These are phyloP conservation scores for Aphanocladium album DNA, from an alignment of 2,329 filamentous ascomycete species.

Conservation along the genomic window DNA sequence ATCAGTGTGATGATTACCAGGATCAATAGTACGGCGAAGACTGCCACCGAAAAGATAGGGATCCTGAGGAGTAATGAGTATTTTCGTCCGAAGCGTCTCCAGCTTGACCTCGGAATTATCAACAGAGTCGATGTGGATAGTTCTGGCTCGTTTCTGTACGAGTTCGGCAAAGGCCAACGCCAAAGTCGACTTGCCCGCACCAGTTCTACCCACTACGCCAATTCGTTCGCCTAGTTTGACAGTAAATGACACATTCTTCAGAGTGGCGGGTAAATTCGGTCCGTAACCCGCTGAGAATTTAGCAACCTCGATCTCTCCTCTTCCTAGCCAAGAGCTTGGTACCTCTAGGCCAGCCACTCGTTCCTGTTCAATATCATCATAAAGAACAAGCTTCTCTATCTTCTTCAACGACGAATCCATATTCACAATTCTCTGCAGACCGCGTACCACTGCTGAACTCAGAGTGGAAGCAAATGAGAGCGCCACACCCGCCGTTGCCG, in stretches of 20 bases:
- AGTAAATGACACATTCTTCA: slow-evolving; percentile 58
- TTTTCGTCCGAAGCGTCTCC: slow-evolving; percentile 57
- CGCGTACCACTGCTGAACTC: slow-evolving; percentile 51
- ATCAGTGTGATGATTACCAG: slow-evolving; percentile 60
- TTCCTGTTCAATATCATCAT: slow-evolving; percentile 59
- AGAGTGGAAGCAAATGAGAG: slow-evolving; percentile 63
- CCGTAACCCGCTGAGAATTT: slow-evolving; percentile 63
- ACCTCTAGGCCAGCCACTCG: slow-evolving; percentile 49
- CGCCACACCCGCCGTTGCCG: slow-evolving; percentile 63
- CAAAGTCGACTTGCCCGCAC: slow-evolving; percentile 3
- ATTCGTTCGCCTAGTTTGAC: slow-evolving; percentile 57
- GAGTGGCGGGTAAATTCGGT: slow-evolving; percentile 57
- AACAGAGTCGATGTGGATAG: neutral
- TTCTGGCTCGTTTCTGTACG: neutral
- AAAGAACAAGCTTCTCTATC: slow-evolving; percentile 63
- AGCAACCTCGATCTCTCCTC: slow-evolving; percentile 60
- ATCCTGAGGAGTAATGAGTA: slow-evolving; percentile 68
- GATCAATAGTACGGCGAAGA: slow-evolving; percentile 63
- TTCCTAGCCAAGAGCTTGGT: slow-evolving; percentile 62
- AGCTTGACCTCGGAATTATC: slow-evolving; percentile 58
- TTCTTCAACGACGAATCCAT: slow-evolving; percentile 67
- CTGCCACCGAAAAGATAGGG: slow-evolving; percentile 70
- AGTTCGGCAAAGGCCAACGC: neutral
- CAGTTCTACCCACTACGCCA: slow-evolving; percentile 22
- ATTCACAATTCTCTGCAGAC: slow-evolving; percentile 51